Percentiles rank a stretch among this genome's conserved stretches.
Evolutionary conservation across 2,329 filamentous ascomycete genomes (phyloP).

Genomic region (Bipolaris oryzae): DNA sequence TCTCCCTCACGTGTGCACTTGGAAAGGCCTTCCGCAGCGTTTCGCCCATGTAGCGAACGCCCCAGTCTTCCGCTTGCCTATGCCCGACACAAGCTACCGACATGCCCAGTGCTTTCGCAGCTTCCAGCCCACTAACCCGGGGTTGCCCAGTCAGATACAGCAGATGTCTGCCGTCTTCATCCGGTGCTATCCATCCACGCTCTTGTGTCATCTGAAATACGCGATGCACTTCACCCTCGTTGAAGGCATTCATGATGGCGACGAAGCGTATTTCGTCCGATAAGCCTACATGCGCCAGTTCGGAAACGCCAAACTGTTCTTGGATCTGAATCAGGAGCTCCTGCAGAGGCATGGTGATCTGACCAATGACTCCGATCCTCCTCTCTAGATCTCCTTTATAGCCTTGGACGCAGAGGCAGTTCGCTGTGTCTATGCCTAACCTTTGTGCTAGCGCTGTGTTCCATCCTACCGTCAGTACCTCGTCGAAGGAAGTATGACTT

Average conservation of each 20-base stretch:
- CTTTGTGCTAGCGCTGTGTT: constrained; percentile 43
- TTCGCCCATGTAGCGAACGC: constrained; percentile 43
- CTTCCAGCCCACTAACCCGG: constrained; percentile 40
- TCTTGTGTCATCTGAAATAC: constrained; percentile 38
- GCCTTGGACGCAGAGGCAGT: constrained; percentile 45
- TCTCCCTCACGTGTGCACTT: constrained; percentile 37
- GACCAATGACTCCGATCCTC: constrained; percentile 47
- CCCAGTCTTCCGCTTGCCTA: constrained; percentile 49
- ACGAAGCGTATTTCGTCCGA: constrained; percentile 34
- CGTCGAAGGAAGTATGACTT: constrained; percentile 48
- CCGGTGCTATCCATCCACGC: constrained; percentile 30
- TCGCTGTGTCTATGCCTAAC: constrained; percentile 36
- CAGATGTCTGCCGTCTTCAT: constrained; percentile 34
- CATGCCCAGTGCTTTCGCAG: constrained; percentile 41
- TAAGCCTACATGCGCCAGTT: constrained; percentile 30
- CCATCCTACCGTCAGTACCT: constrained; percentile 49
- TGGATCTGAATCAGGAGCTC: constrained; percentile 28
- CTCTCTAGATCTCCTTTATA: constrained; percentile 49
- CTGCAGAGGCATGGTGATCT: constrained; percentile 15
- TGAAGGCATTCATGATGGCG: constrained; percentile 52
- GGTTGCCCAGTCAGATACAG: constrained; percentile 50
- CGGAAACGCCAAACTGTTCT: constrained; percentile 36
- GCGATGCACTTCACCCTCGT: constrained; percentile 44
- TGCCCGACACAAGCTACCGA: constrained; percentile 50
- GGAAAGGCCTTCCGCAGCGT: constrained; percentile 40